Percentiles rank a stretch among this genome's conserved stretches.
Conservation (phyloP, 768 basidiomycete genomes). For the Panaeolus papilionaceus region DNA sequence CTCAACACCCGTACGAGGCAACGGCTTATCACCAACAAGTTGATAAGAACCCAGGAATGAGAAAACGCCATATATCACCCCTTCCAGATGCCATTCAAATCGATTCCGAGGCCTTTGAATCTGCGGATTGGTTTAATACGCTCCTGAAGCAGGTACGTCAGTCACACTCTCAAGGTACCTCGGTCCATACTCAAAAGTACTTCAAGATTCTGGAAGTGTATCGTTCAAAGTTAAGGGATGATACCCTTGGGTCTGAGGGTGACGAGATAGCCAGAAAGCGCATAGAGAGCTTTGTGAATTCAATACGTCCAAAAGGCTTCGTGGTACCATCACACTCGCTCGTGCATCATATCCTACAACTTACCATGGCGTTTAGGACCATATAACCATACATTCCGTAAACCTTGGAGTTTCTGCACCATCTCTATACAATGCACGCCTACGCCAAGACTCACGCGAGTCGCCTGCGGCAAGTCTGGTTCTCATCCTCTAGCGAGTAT, state of each 20-base stretch:
- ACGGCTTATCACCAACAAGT: conserved; percentile 66
- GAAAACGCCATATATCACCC: conserved; percentile 39
- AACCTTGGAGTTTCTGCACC: conserved; percentile 87
- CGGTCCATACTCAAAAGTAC: conserved; percentile 17
- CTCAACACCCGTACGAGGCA: conserved; percentile 58
- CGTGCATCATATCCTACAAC: conserved; percentile 15
- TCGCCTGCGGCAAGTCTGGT: conserved; percentile 28
- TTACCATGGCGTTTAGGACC: conserved; percentile 58
- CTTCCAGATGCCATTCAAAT: conserved; percentile 34
- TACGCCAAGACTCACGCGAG: conserved; percentile 32
- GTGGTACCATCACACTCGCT: conserved; percentile 51
- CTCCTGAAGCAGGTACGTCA: conserved; percentile 76
- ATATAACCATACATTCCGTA: conserved; percentile 85
- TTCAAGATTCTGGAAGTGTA: conserved; percentile 73
- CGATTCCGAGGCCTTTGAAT: conserved; percentile 54
- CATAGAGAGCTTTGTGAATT: conserved; percentile 84
- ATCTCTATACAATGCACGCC: conserved; percentile 70
- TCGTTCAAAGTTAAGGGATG: conserved; percentile 76
- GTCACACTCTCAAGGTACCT: conserved; percentile 1
- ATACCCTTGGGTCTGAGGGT: conserved; percentile 72
- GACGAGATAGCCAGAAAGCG: conserved; percentile 83
- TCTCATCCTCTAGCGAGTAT: not conserved
- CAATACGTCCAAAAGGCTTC: conserved; percentile 70
- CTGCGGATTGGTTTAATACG: conserved; percentile 91
- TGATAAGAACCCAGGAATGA: conserved; percentile 51